These are phyloP conservation scores for Cyamopsis tetragonoloba DNA, from an alignment of 306 rosid species.

Conservation along the genomic window DNA sequence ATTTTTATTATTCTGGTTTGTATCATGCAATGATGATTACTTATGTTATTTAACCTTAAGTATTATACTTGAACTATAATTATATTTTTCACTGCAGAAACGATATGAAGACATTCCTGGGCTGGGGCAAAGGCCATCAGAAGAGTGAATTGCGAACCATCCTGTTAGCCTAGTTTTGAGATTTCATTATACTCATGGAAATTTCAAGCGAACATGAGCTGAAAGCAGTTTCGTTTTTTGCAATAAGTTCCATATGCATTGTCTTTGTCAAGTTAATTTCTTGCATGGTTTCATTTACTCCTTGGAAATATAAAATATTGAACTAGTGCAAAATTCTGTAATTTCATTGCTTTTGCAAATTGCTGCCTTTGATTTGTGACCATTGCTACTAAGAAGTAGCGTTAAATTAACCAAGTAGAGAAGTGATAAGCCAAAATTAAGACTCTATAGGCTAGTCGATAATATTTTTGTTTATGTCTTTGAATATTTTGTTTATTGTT, in stretches of 20 bases:
- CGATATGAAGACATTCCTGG: slow-evolving; percentile 50
- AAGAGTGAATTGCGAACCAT: slow-evolving; percentile 28
- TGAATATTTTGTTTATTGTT: too few species aligned
- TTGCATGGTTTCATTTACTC: slow-evolving; percentile 29
- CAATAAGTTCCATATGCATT: slow-evolving; percentile 45
- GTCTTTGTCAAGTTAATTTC: slow-evolving; percentile 18
- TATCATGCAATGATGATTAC: background rate
- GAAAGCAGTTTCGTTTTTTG: slow-evolving; percentile 48
- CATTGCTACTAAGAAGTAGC: too few species aligned
- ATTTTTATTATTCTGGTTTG: background rate
- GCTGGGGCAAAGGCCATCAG: slow-evolving; percentile 44
- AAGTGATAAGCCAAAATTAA: too few species aligned
- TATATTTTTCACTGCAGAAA: slow-evolving; percentile 34
- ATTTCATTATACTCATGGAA: slow-evolving; percentile 31
- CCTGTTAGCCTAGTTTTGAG: slow-evolving; percentile 27
- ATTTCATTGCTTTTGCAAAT: slow-evolving; percentile 11
- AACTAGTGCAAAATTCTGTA: slow-evolving; percentile 10
- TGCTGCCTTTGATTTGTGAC: background rate
- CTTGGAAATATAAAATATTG: slow-evolving; percentile 20
- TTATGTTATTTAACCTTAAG: background rate
- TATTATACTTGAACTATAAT: background rate
- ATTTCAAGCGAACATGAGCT: slow-evolving; percentile 37
- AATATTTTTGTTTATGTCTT: too few species aligned
- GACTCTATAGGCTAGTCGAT: too few species aligned
- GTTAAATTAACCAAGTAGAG: too few species aligned